Evolutionary conservation across 2,329 filamentous ascomycete genomes (phyloP).

Genomic region (Harringtonia aguacate): DNA sequence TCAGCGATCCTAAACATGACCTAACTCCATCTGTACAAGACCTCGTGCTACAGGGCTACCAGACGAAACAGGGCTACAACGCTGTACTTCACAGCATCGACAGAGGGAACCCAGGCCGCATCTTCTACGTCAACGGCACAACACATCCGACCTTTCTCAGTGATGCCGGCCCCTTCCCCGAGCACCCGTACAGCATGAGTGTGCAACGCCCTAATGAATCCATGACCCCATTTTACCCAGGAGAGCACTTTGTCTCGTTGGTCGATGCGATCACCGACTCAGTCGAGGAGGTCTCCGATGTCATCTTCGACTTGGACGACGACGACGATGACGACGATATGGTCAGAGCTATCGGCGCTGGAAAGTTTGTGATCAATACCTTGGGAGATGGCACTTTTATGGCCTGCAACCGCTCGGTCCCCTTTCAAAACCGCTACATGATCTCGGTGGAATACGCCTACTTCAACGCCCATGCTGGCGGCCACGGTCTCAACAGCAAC

Average conservation of each 20-base stretch:
- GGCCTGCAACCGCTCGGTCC: constrained; percentile 30
- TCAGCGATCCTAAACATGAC: constrained; percentile 28
- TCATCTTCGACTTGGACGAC: background rate
- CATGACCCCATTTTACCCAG: background rate
- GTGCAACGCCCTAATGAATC: constrained; percentile 14
- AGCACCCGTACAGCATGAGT: constrained; percentile 25
- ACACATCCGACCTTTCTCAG: constrained; percentile 24
- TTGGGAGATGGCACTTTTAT: constrained; percentile 21
- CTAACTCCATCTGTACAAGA: constrained; percentile 29
- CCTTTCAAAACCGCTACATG: constrained; percentile 28
- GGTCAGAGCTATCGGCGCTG: constrained; percentile 24
- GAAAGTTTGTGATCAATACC: constrained; percentile 15
- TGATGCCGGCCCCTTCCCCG: constrained; percentile 26
- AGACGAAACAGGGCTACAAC: constrained; percentile 29
- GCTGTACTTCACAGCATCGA: constrained; percentile 21
- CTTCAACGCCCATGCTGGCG: constrained; percentile 9
- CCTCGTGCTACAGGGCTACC: constrained; percentile 27
- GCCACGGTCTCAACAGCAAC: no score
- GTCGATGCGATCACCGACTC: no score
- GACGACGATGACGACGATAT: constrained; percentile 16
- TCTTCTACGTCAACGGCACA: constrained; percentile 40
- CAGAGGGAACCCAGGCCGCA: constrained; percentile 12
- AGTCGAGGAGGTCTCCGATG: no score
- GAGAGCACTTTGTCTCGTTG: background rate
- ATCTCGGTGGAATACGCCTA: constrained; percentile 28